Percentiles rank a stretch among this genome's conserved stretches.
Evolutionary conservation across 2,329 filamentous ascomycete species (phyloP).

Genomic region (Emmonsia crescens): DNA sequence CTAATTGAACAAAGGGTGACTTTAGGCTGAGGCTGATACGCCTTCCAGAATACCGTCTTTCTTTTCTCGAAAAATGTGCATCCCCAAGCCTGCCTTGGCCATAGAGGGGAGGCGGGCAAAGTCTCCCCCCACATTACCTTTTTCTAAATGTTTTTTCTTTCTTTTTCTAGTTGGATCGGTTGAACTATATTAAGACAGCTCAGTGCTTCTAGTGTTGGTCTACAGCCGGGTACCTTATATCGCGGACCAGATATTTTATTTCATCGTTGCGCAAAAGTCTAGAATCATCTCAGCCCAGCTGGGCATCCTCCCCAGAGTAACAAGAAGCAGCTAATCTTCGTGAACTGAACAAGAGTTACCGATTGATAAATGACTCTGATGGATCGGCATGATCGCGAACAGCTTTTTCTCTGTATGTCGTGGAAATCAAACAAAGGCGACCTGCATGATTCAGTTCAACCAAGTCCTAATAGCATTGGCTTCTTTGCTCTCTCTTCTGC

Average conservation of each 20-base stretch:
- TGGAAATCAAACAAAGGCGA: neutral
- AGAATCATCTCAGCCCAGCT: neutral
- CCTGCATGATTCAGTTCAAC: neutral
- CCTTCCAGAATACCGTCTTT: neutral
- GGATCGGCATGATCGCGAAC: neutral
- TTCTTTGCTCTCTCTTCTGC: neutral
- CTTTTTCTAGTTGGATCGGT: neutral
- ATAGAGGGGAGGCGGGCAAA: no score
- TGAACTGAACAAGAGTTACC: neutral
- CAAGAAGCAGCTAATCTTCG: neutral
- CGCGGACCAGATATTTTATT: neutral
- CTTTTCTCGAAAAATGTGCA: neutral
- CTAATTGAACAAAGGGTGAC: neutral
- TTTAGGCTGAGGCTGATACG: neutral
- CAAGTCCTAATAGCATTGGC: neutral
- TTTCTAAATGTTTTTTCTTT: no score
- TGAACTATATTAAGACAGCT: neutral
- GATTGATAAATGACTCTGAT: neutral
- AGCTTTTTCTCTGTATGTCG: neutral
- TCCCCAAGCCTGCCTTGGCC: neutral
- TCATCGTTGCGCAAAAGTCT: neutral
- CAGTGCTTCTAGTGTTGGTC: neutral
- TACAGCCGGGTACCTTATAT: neutral
- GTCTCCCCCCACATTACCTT: no score
- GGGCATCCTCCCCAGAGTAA: neutral